These are phyloP conservation scores for Syzygium malaccense DNA, from an alignment of 441 rosid genomes.

Conservation along the genomic window DNA sequence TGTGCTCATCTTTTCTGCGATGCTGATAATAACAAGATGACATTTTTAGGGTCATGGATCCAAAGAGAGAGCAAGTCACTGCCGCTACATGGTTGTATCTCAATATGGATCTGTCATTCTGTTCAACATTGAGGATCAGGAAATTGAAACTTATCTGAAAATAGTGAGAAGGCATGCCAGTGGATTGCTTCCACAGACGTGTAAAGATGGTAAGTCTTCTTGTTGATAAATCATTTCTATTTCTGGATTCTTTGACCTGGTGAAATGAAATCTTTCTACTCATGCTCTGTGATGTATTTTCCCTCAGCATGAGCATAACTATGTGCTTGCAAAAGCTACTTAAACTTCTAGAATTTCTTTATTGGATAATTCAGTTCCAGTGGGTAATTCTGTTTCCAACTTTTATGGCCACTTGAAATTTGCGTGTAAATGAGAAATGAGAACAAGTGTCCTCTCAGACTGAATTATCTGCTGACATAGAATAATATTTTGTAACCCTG, in stretches of 20 bases:
- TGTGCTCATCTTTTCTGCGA: background rate
- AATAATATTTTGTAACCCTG: background rate
- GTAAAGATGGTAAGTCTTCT: slow-evolving; percentile 59
- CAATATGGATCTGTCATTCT: slow-evolving; percentile 94
- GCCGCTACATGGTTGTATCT: slow-evolving; percentile 69
- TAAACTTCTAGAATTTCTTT: background rate
- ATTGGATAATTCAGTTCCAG: background rate
- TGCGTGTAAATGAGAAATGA: background rate
- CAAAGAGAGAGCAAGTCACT: slow-evolving; percentile 33
- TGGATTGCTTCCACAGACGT: slow-evolving; percentile 71
- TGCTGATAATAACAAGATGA: background rate
- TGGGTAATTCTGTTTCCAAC: background rate
- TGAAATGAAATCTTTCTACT: background rate
- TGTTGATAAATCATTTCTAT: background rate
- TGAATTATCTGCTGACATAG: background rate
- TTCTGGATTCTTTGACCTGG: background rate
- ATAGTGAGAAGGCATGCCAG: slow-evolving; percentile 67
- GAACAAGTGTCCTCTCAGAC: background rate
- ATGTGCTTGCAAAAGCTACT: background rate
- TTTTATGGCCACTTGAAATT: background rate
- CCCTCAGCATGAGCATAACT: background rate
- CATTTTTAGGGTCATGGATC: slow-evolving; percentile 39
- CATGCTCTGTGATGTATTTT: slow-evolving; percentile 3
- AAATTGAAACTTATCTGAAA: slow-evolving; percentile 56
- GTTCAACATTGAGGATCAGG: slow-evolving; percentile 72